Conservation (phyloP, 2,329 filamentous ascomycete species). For the Aspergillus versicolor region DNA sequence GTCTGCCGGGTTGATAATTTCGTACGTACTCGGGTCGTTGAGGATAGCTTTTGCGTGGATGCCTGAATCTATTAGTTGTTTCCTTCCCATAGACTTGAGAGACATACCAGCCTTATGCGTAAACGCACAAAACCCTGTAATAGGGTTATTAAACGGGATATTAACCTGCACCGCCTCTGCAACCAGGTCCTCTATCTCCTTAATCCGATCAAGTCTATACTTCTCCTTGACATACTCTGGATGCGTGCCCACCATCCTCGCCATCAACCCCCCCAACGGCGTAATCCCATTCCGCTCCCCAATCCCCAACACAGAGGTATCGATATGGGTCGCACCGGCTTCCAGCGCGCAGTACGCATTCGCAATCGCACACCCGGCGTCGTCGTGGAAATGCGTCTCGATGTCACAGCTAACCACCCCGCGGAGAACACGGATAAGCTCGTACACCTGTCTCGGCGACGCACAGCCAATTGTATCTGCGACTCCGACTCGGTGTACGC, state of each 20-base stretch:
- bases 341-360: conserved; percentile 86
- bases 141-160: conserved; percentile 82
- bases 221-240: conserved; percentile 82
- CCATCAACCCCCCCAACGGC: conserved; percentile 60
- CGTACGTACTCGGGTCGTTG: conserved; percentile 82
- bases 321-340: conserved; percentile 69
- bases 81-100: too few relatives aligned
- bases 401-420: conserved; percentile 76
- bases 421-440: conserved; percentile 78
- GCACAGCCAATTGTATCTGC: conserved; percentile 89
- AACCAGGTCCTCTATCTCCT: conserved; percentile 82
- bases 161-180: conserved; percentile 79
- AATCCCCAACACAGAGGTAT: conserved; percentile 85
- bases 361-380: conserved; percentile 85
- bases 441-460: conserved; percentile 82
- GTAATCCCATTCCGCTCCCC: conserved; percentile 76
- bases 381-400: conserved; percentile 87
- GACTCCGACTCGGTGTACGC: conserved; percentile 83
- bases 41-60: conserved; percentile 84
- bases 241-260: conserved; percentile 78
- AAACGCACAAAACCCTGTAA: conserved; percentile 75
- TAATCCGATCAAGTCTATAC: conserved; percentile 86
- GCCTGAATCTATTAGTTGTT: too few relatives aligned
- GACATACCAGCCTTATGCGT: conserved; percentile 70
- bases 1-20: conserved; percentile 84